These are phyloP conservation scores for Rickenella mellea DNA, from an alignment of 768 basidiomycete genomes.

Conservation along the genomic window DNA sequence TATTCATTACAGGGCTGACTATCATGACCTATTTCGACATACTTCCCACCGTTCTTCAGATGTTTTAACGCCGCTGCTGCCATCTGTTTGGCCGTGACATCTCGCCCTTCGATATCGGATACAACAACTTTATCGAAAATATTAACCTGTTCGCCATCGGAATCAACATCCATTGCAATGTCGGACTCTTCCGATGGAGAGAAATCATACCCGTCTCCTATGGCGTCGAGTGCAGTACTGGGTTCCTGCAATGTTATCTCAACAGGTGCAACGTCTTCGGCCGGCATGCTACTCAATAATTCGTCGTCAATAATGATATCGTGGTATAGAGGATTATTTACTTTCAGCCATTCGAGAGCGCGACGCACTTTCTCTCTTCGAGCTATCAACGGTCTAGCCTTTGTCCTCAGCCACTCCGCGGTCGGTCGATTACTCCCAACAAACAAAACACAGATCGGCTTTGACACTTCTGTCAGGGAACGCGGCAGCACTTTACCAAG, in stretches of 20 bases:
- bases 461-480: slow-evolving; percentile 8
- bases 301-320: slow-evolving; percentile 3
- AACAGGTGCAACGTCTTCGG: slow-evolving; percentile 2
- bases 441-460: slow-evolving; percentile 10
- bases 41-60: slow-evolving; percentile 3
- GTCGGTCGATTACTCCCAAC: slow-evolving; percentile 5
- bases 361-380: slow-evolving; percentile 3
- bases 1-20: slow-evolving; percentile 6
- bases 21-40: slow-evolving; percentile 6
- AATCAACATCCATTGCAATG: not conserved
- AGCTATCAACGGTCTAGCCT: slow-evolving; percentile 6
- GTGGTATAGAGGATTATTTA: slow-evolving; percentile 5
- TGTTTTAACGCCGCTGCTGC: slow-evolving; percentile 2
- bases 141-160: not conserved
- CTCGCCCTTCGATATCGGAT: not conserved
- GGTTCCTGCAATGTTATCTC: not conserved
- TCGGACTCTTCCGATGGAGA: too few relatives aligned
- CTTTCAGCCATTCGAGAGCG: slow-evolving; percentile 5
- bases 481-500: slow-evolving; percentile 7
- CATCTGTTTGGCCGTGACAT: not conserved
- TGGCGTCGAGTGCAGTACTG: not conserved
- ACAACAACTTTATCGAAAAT: slow-evolving; percentile 2
- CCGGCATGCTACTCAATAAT: not conserved
- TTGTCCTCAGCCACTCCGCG: slow-evolving; percentile 5
- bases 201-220: slow-evolving; percentile 2